Evolutionary conservation across 2,329 filamentous ascomycete species (phyloP).

Genomic region (Neonectria neomacrospora): DNA sequence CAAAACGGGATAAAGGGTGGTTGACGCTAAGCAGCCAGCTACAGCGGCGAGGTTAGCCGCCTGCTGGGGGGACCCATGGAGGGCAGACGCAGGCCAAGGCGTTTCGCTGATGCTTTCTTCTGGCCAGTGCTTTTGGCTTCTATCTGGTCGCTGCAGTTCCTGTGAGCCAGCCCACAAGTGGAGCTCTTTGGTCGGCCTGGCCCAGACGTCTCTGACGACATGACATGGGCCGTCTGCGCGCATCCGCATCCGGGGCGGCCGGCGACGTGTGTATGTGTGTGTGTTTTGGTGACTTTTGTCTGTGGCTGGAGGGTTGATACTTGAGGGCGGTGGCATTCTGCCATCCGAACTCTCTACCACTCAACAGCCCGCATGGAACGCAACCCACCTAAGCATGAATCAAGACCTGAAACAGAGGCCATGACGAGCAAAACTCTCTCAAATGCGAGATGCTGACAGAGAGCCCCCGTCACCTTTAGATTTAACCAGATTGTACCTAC

Average conservation of each 20-base stretch:
- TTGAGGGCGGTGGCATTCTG: neutral
- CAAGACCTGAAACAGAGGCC: neutral
- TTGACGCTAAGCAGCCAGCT: conserved; percentile 1
- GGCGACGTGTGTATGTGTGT: neutral
- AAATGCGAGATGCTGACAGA: neutral
- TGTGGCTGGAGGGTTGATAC: conserved; percentile 3
- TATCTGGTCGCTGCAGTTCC: conserved; percentile 3
- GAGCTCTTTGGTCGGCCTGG: neutral
- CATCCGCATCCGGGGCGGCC: conserved; percentile 15
- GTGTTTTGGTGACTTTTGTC: neutral
- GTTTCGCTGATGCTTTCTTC: neutral
- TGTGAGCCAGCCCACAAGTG: conserved; percentile 12
- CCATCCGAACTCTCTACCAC: neutral
- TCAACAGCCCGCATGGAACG: no score
- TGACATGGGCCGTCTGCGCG: conserved; percentile 12
- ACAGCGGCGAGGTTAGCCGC: neutral
- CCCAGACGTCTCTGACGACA: conserved; percentile 13
- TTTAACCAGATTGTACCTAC: neutral
- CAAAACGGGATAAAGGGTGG: neutral
- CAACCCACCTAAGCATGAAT: neutral
- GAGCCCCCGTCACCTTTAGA: neutral
- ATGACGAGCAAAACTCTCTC: neutral
- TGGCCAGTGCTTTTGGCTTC: neutral
- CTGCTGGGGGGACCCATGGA: conserved; percentile 1
- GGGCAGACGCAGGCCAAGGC: neutral